Percentiles rank a stretch among this genome's conserved stretches.
Evolutionary conservation across 148 eudicot genomes (phyloP).

Genomic region (Rhododendron vialii): DNA sequence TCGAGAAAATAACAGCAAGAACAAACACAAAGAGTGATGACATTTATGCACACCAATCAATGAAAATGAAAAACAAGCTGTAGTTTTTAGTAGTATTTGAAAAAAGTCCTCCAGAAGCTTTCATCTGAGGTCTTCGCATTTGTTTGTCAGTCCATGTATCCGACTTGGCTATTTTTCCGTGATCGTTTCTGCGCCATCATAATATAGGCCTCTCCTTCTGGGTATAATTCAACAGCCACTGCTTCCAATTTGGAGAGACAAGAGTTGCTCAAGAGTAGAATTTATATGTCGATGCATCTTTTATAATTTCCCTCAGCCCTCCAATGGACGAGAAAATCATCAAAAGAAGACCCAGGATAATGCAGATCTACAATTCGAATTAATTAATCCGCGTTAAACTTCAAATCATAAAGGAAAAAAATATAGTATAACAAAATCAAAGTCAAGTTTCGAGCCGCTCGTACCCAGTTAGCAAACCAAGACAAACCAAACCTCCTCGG

Average conservation of each 20-base stretch:
- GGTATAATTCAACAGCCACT: neutral
- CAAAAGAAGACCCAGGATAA: constrained; percentile 31
- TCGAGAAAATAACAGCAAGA: neutral
- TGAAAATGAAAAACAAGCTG: neutral
- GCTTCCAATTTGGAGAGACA: neutral
- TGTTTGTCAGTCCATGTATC: neutral
- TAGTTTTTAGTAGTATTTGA: neutral
- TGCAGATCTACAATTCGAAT: constrained; percentile 28
- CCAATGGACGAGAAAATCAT: constrained; percentile 36
- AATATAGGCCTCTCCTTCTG: neutral
- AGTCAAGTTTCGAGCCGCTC: neutral
- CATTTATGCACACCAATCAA: neutral
- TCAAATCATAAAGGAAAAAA: neutral
- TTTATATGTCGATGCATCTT: constrained; percentile 17
- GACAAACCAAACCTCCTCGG: constrained; percentile 33
- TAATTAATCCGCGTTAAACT: neutral
- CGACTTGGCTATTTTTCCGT: neutral
- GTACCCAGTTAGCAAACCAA: constrained; percentile 51
- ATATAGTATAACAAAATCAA: neutral
- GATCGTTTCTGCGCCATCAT: neutral
- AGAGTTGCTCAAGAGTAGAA: constrained; percentile 26
- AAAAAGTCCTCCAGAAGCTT: neutral
- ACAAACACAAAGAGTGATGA: neutral
- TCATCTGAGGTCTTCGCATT: neutral
- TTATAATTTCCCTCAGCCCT: constrained; percentile 30